A percentile compares a stretch with the other conserved stretches of the same genome.
phyloP scores from a whole-genome alignment of 2,329 filamentous ascomycete species.

The Paraphaeosphaeria sporulosa region DNA sequence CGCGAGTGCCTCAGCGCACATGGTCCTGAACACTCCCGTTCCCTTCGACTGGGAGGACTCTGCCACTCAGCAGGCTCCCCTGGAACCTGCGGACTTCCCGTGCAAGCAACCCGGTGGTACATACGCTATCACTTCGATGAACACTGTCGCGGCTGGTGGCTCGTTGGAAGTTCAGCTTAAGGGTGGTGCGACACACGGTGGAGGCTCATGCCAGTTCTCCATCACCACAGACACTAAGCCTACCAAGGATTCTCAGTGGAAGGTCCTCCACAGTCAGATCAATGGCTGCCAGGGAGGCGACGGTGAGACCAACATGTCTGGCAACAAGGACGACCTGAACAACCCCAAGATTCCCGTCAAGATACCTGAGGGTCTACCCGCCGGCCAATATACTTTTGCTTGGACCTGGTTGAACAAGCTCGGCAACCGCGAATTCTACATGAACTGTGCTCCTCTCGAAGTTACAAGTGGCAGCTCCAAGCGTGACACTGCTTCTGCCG shows the following conservation, averaged over 20 bases:
- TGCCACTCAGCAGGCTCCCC: constrained; percentile 68
- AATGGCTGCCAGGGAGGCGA: constrained; percentile 76
- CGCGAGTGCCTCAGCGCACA: constrained; percentile 73
- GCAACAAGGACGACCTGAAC: constrained; percentile 53
- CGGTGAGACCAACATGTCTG: constrained; percentile 52
- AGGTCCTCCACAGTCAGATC: constrained; percentile 87
- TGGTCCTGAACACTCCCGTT: constrained; percentile 73
- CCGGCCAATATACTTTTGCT: constrained; percentile 79
- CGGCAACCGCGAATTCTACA: constrained; percentile 96
- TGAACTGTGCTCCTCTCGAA: constrained; percentile 86
- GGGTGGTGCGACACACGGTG: constrained; percentile 77
- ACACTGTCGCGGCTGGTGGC: constrained; percentile 63
- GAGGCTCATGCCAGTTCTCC: constrained; percentile 89
- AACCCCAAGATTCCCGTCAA: constrained; percentile 72
- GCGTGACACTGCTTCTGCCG: constrained; percentile 39
- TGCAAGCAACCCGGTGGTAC: constrained; percentile 72
- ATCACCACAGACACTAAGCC: constrained; percentile 81
- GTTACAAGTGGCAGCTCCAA: constrained; percentile 61
- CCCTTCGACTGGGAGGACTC: constrained; percentile 62
- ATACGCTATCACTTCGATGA: constrained; percentile 64
- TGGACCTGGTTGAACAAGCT: constrained; percentile 97
- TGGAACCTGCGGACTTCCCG: constrained; percentile 73
- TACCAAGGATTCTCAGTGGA: constrained; percentile 69
- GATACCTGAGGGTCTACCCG: constrained; percentile 73
- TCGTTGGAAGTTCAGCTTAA: constrained; percentile 43